These are phyloP conservation scores for Henckelia pumila DNA, from an alignment of 257 asterid genomes.

Conservation along the genomic window DNA sequence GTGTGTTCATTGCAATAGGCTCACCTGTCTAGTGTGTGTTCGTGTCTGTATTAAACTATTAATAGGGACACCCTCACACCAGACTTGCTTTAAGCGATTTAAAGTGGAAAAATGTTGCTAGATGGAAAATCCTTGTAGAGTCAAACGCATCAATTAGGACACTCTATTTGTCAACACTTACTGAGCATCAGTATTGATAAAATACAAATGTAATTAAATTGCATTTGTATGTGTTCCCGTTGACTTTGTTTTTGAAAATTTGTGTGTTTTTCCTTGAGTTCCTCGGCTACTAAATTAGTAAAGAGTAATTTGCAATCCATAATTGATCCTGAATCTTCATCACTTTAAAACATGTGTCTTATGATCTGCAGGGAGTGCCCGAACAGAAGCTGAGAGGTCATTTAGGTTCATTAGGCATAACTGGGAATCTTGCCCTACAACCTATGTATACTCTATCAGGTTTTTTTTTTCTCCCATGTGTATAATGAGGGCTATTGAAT, in stretches of 20 bases:
- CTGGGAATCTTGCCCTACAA: constrained; percentile 98
- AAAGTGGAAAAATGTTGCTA: constrained; percentile 14
- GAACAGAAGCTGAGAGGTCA: constrained; percentile 93
- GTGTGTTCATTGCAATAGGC: constrained; percentile 5
- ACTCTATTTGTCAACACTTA: background rate
- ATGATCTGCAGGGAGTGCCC: constrained; percentile 79
- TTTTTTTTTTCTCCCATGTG: constrained; percentile 27
- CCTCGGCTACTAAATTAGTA: background rate
- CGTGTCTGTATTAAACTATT: background rate
- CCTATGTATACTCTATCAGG: constrained; percentile 99
- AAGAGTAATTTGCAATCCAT: background rate
- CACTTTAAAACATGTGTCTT: constrained; percentile 11
- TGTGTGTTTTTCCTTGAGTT: constrained; percentile 12
- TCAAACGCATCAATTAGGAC: constrained; percentile 1
- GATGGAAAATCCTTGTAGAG: constrained; percentile 7
- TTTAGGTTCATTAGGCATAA: constrained; percentile 94
- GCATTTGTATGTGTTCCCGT: background rate
- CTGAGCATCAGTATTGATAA: constrained; percentile 4
- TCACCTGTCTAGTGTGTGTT: background rate
- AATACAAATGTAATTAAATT: constrained; percentile 11
- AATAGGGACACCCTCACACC: too few species aligned
- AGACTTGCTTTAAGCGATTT: too few species aligned
- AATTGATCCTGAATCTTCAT: background rate
- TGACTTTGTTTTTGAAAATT: constrained; percentile 12
- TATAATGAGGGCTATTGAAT: constrained; percentile 8